Evolutionary conservation across 768 basidiomycete genomes (phyloP).

Genomic region (Suillus clintonianus): DNA sequence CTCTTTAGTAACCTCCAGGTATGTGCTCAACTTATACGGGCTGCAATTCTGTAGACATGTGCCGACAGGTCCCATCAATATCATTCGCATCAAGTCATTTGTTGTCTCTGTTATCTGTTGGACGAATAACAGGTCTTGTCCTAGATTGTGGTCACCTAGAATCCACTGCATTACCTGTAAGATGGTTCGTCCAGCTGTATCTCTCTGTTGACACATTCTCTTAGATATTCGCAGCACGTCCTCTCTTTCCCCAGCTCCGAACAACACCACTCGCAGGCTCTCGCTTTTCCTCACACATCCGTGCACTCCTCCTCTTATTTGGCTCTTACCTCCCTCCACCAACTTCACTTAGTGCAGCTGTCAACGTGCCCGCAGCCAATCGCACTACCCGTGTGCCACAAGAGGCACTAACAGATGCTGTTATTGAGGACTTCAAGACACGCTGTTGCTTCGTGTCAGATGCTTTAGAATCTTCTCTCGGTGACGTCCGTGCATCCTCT

Average conservation of each 20-base stretch:
- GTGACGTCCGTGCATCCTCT: conserved; percentile 35
- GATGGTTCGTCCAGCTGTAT: conserved; percentile 25
- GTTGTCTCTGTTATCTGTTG: conserved; percentile 81
- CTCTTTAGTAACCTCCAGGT: conserved; percentile 92
- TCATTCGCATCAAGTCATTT: conserved; percentile 92
- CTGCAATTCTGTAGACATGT: not conserved
- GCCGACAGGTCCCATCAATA: conserved; percentile 80
- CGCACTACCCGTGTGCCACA: conserved; percentile 71
- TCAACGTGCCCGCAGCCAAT: conserved; percentile 62
- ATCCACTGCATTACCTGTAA: conserved; percentile 82
- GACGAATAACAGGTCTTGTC: conserved; percentile 91
- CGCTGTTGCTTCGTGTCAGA: conserved; percentile 87
- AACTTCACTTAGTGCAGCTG: conserved; percentile 62
- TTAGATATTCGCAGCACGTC: conserved; percentile 89
- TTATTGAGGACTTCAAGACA: conserved; percentile 91
- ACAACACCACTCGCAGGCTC: conserved; percentile 90
- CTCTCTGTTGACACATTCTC: conserved; percentile 5
- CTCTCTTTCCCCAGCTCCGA: conserved; percentile 78
- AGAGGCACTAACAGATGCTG: conserved; percentile 73
- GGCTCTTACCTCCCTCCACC: conserved; percentile 86
- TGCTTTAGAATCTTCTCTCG: conserved; percentile 42
- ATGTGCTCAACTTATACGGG: conserved; percentile 11
- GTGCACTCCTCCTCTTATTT: conserved; percentile 78
- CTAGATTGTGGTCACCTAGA: conserved; percentile 93
- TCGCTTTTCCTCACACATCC: conserved; percentile 76